Evolutionary conservation across 352 stramenopile genomes (phyloP), one percentile per base, ranked within the genome.

Genomic region (Globisporangium okanoganense): DNA sequence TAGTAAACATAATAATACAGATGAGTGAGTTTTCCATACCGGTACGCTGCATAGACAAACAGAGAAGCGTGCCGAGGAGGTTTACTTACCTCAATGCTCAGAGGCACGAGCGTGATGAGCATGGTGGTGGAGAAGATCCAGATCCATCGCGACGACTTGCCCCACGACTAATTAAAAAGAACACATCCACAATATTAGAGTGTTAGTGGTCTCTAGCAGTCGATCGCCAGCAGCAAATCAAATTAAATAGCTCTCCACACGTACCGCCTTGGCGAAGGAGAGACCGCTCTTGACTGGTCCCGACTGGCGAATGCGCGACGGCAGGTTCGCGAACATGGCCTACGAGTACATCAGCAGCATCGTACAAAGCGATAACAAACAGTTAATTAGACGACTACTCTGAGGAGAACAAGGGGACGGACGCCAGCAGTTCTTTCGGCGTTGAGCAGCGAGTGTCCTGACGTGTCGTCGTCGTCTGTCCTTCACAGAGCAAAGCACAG

Each of bases 41-140:
- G n/a, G n/a, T n/a, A n/a, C n/a, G 43, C 20, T 27, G 27, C 31
- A 51, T 6, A 50, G 18, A 20, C 36, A 48, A 29, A 24, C 18
- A 25, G 18, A 67, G 22, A 16, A 20, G 25, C 8, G 0, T 8
- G 47, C 7, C 47, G 33, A 53, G 50, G 6, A n/a, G n/a, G n/a
- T n/a, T 41, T 5, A 67, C 69, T 51, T 40, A 94, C 84, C 75
- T 95, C 85, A 77, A 95, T 90, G 61, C 85, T 92, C 50, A 95
- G 63, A 41, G 85, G 85, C 22, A 95, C 85, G 43, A 95, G 72
- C 52, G 85, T 95, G 64, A 95, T 86, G 22, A 95, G 71, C 67
- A 92, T 75, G 51, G 83, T 90, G 48, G 85, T 95, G 36, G 85
- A 88, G 50, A 95, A 62, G 31, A 93, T 77, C 85, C 85, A 95